phyloP scores from a whole-genome alignment of 805 yeast genomes.

The Zygosaccharomyces rouxii region DNA sequence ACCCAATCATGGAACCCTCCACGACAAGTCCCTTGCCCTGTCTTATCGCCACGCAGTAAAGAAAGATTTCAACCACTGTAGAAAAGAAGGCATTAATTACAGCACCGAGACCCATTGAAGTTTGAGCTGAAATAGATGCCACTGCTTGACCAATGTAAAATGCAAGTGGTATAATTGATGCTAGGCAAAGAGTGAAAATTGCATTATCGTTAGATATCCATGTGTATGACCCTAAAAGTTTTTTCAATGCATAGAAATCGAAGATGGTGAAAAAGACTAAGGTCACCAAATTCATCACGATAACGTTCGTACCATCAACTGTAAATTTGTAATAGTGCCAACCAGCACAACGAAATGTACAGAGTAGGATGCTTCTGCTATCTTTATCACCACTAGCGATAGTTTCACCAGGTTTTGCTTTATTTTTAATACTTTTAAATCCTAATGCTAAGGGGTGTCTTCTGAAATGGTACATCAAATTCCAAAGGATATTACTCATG shows the following conservation, averaged over 20 bases:
- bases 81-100: conserved; percentile 97
- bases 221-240: conserved; percentile 35
- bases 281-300: conserved; percentile 77
- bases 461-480: conserved; percentile 70
- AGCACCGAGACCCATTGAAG: conserved; percentile 98
- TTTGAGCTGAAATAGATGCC: conserved; percentile 97
- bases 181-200: conserved; percentile 69
- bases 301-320: conserved; percentile 91
- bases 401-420: conserved; percentile 18
- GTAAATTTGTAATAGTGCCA: conserved; percentile 93
- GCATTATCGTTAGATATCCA: conserved; percentile 53
- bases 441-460: conserved; percentile 88
- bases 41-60: conserved; percentile 84
- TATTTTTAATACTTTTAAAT: conserved; percentile 53
- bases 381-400: conserved; percentile 20
- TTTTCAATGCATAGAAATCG: conserved; percentile 65
- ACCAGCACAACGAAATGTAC: conserved; percentile 91
- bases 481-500: conserved; percentile 74
- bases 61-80: conserved; percentile 86
- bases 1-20: conserved; percentile 94
- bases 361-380: conserved; percentile 60
- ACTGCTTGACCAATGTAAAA: conserved; percentile 98
- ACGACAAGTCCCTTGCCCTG: conserved; percentile 85
- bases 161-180: conserved; percentile 88
- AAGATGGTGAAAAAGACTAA: conserved; percentile 78